Evolutionary conservation across 2,329 filamentous ascomycete species (phyloP), one percentile per base, ranked within the genome.

Genomic region (Fusarium floridanum): DNA sequence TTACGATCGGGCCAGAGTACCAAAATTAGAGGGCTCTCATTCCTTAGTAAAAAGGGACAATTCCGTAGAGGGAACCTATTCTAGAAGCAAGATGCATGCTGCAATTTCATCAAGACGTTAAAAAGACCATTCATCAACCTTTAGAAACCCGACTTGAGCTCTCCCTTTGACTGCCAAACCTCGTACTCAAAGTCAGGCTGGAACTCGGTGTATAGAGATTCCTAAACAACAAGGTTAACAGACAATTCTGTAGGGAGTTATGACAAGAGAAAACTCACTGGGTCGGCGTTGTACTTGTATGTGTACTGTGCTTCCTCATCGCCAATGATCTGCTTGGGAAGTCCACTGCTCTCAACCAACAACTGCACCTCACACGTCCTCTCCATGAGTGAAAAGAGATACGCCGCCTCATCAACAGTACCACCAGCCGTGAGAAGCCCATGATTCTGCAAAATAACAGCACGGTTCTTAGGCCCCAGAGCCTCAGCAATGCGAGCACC

Each of bases 341-440:
- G 50, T 0, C 79, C 71, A 0, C 80, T 63, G 11, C 74, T 78
- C 43, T 82, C 82, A 0, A 80, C 81, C 61, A 82, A 61, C 9
- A 83, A 67, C 71, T 83, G 82, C 5, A 82, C 77, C 61, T 82
- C 77, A 45, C 82, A 83, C 2, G 77, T 79, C 64, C 80, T 72
- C 56, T 83, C 81, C 74, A 83, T 78, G 24, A 79, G 39, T 2
- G 73, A 74, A 77, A 92, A 92, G 14, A 92, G 79, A 76, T 90
- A 93, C 0, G 90, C 90, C 0, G 91, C 91, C 80, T 93, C 91
- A 68, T 93, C 91, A 1, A 93, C 91, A 0, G 91, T 93, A 1
- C 79, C 80, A 1, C 91, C 91, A 0, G 91, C 89, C 0, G 90
- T 92, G 50, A 93, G 78, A 14, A 93, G 79, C 0, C 91, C 91